phyloP scores from a whole-genome alignment of 148 eudicot genomes.

The Oxyria digyna region DNA sequence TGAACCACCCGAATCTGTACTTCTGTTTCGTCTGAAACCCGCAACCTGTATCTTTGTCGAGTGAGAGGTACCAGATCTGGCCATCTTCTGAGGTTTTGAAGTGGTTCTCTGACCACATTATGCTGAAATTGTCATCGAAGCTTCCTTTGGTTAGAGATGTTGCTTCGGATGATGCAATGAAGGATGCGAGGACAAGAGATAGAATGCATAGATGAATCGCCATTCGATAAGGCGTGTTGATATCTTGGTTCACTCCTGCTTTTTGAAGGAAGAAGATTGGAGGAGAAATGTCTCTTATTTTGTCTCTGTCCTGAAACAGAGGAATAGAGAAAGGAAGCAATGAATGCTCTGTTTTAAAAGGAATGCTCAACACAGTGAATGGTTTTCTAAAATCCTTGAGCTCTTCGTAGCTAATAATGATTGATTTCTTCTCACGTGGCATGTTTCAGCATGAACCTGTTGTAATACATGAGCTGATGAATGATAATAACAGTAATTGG shows the following conservation, averaged over 20 bases:
- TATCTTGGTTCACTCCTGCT: neutral
- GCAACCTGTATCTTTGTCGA: constrained; percentile 63
- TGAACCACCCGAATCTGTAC: constrained; percentile 96
- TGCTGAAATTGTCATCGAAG: constrained; percentile 48
- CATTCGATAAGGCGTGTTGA: neutral
- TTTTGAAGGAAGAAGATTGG: neutral
- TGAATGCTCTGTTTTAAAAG: neutral
- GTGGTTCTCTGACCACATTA: constrained; percentile 57
- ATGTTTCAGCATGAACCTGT: neutral
- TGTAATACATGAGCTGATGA: neutral
- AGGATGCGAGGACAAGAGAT: constrained; percentile 15
- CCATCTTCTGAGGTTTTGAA: constrained; percentile 77
- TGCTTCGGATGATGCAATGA: constrained; percentile 17
- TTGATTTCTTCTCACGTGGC: neutral
- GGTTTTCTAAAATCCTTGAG: neutral
- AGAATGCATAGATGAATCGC: constrained; percentile 1
- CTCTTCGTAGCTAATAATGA: neutral
- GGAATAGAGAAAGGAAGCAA: neutral
- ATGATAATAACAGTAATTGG: neutral
- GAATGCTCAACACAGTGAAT: neutral
- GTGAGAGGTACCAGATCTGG: constrained; percentile 77
- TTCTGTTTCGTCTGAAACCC: constrained; percentile 85
- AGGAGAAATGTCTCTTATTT: neutral
- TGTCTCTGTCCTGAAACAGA: constrained; percentile 2
- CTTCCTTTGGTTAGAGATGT: constrained; percentile 32